Evolutionary conservation across 768 basidiomycete genomes (phyloP).

Genomic region (Amanita muscaria): DNA sequence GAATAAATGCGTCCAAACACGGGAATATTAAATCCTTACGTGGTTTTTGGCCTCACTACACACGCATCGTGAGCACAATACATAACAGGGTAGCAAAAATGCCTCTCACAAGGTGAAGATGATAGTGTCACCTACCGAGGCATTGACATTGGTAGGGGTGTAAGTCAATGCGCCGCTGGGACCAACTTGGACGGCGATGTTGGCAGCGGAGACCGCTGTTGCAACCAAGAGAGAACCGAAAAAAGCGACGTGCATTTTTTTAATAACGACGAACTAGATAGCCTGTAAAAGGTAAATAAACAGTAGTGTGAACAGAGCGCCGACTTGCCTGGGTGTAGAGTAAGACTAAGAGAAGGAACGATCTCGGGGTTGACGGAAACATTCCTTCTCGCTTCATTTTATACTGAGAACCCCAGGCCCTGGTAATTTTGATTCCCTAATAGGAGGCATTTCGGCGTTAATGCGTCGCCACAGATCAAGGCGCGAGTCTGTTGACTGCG

Average conservation of each 20-base stretch:
- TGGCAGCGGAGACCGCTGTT: slow-evolving; percentile 28
- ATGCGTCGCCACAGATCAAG: no score
- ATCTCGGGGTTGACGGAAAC: neutral
- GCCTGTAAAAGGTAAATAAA: no score
- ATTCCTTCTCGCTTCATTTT: neutral
- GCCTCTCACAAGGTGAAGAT: slow-evolving; percentile 43
- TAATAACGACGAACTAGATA: slow-evolving; percentile 8
- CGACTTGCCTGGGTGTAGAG: no score
- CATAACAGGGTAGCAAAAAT: neutral
- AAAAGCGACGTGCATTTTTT: slow-evolving; percentile 44
- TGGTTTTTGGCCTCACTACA: slow-evolving; percentile 10
- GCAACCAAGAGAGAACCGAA: slow-evolving; percentile 30
- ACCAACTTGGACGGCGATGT: slow-evolving; percentile 34
- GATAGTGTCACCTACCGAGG: slow-evolving; percentile 37
- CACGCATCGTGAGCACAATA: neutral
- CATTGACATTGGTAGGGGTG: slow-evolving; percentile 30
- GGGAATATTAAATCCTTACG: neutral
- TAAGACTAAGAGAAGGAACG: neutral
- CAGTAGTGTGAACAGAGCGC: no score
- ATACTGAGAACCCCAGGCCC: no score
- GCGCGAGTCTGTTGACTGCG: neutral
- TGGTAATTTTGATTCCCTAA: no score
- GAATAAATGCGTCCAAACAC: neutral
- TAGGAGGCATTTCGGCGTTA: neutral
- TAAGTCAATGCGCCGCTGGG: slow-evolving; percentile 30